phyloP scores from a whole-genome alignment of 768 basidiomycete species.

The Termitomyces bulborhizus region DNA sequence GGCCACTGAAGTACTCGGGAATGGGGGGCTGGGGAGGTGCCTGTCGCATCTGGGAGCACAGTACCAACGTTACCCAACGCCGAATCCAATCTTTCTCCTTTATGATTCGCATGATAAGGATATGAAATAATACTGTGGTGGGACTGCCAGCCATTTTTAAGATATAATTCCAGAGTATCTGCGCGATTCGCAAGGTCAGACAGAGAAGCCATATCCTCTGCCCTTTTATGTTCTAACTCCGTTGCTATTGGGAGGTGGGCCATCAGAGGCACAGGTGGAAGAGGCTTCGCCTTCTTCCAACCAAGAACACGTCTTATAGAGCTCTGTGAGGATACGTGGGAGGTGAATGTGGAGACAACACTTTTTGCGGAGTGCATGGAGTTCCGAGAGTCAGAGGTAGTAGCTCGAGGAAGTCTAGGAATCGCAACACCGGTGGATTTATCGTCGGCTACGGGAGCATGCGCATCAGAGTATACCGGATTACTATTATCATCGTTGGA shows the following conservation, averaged over 20 bases:
- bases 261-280: slow-evolving; percentile 54
- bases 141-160: slow-evolving; percentile 51
- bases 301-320: slow-evolving; percentile 30
- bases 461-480: background rate
- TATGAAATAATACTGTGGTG: slow-evolving; percentile 34
- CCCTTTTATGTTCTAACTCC: slow-evolving; percentile 34
- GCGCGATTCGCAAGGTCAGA: slow-evolving; percentile 49
- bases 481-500: background rate
- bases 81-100: slow-evolving; percentile 14
- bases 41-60: background rate
- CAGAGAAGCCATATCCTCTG: slow-evolving; percentile 43
- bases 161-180: slow-evolving; percentile 36
- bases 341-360: slow-evolving; percentile 45
- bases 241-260: slow-evolving; percentile 37
- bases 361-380: slow-evolving; percentile 44
- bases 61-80: slow-evolving; percentile 16
- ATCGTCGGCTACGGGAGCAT: slow-evolving; percentile 1
- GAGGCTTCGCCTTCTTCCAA: slow-evolving; percentile 45
- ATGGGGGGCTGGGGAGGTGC: background rate
- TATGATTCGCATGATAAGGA: slow-evolving; percentile 17
- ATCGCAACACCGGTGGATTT: background rate
- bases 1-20: background rate
- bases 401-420: slow-evolving; percentile 9
- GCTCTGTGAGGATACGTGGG: slow-evolving; percentile 35
- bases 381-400: slow-evolving; percentile 11